Base-by-base conservation (phyloP, 2,329 filamentous ascomycete genomes). In the Phaeosphaeria sp. region DNA sequence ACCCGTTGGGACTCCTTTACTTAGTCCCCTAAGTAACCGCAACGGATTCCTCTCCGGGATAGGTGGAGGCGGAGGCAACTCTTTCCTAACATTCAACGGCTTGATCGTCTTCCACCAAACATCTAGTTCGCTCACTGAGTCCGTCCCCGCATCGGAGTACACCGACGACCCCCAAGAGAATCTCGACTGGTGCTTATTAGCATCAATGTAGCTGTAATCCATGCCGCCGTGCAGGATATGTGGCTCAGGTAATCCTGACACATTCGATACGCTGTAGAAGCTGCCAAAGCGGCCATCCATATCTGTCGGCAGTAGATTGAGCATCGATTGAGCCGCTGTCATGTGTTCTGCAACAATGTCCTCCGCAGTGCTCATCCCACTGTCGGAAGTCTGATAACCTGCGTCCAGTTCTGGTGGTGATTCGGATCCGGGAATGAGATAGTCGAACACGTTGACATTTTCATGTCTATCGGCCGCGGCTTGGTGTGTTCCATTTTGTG, bases 161-260 rank as follows among this genome's bases (percentile, higher is more conserved):
- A 44, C 47, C 17, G 52, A 55, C 15, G 52, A 55, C 17, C 36
- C 25, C 52, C 52, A 55, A 13, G 52, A 55, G 39, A 55, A 55
- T 11, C 52, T 33, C 6, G 52, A 55, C 44, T 21, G 46, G 25
- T 36, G 25, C 20, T 18, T 15, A 15, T n/a, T 11, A 6, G 18
- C 36, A 18, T 33, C 25, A 15, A 11, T 15, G n/a, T 44, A 44
- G 17, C 13, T 25, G 4, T 18, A 36, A 6, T 21, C 10, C 20
- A 44, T 50, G 10, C 18, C 47, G 20, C 27, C 25, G 23, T 13
- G 17, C 46, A 36, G 17, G 9, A 33, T 5, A 20, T 42, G 30
- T n/a, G 36, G 21, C 47, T 43, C 44, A n/a, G 46, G 25, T 9
- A 22, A 18, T 27, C 22, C 21, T 2, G 46, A 21, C 11, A 42